Conservation (phyloP, 495 filamentous ascomycete genomes). For the Neurospora sublineolata region DNA sequence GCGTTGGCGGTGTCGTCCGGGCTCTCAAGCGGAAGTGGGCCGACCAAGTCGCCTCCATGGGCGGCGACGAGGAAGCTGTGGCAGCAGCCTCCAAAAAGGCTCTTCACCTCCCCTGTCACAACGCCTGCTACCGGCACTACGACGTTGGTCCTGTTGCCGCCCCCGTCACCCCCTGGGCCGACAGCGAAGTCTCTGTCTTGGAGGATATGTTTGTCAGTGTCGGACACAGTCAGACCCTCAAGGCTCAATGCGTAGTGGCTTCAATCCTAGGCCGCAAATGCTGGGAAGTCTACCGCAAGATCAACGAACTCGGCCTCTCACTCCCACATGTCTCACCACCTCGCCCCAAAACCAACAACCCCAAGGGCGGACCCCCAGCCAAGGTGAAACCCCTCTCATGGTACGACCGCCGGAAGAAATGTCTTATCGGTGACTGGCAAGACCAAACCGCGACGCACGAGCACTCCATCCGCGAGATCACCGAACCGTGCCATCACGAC, state of each 20-base stretch:
- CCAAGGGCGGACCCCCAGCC: not conserved
- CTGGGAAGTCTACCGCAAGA: slow-evolving; percentile 38
- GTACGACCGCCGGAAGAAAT: slow-evolving; percentile 39
- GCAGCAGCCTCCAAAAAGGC: not conserved
- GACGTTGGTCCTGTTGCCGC: slow-evolving; percentile 16
- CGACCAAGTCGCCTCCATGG: slow-evolving; percentile 15
- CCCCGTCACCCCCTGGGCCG: slow-evolving; percentile 22
- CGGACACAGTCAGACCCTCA: slow-evolving; percentile 22
- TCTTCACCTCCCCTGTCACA: slow-evolving; percentile 22
- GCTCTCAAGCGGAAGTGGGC: slow-evolving; percentile 15
- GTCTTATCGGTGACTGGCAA: slow-evolving; percentile 36
- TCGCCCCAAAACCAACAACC: not conserved
- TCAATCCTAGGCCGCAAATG: slow-evolving; percentile 34
- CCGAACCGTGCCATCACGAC: slow-evolving; percentile 35
- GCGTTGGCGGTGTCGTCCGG: slow-evolving; percentile 12
- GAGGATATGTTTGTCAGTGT: slow-evolving; percentile 26
- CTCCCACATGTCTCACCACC: slow-evolving; percentile 16
- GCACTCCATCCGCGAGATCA: slow-evolving; percentile 27
- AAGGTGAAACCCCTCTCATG: slow-evolving; percentile 29
- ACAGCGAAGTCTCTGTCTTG: slow-evolving; percentile 29
- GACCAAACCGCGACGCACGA: slow-evolving; percentile 34
- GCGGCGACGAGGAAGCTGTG: slow-evolving; percentile 1
- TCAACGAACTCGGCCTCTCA: slow-evolving; percentile 26
- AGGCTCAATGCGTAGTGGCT: slow-evolving; percentile 30
- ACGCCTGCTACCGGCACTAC: slow-evolving; percentile 29